These are phyloP conservation scores for Cryphonectria parasitica DNA, from an alignment of 2,329 filamentous ascomycete genomes.

Conservation along the genomic window DNA sequence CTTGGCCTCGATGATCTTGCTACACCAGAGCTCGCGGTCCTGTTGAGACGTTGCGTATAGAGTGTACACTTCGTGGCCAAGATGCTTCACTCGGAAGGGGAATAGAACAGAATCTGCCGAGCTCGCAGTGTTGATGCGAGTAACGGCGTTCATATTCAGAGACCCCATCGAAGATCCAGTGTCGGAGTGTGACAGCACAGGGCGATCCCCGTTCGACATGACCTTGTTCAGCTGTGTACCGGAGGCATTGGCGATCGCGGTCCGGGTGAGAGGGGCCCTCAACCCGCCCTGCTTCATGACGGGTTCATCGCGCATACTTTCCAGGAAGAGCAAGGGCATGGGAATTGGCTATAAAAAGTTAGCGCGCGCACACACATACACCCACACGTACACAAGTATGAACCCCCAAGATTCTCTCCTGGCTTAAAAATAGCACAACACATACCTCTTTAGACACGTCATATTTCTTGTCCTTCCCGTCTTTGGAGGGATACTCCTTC, in stretches of 20 bases:
- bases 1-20: conserved; percentile 93
- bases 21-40: conserved; percentile 85
- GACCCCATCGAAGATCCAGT: conserved; percentile 70
- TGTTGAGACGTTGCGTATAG: conserved; percentile 80
- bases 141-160: conserved; percentile 38
- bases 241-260: conserved; percentile 60
- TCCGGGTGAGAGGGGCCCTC: conserved; percentile 61
- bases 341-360: conserved; percentile 71
- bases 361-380: conserved; percentile 30
- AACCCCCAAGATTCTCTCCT: too few species aligned
- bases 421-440: not conserved
- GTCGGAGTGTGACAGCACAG: conserved; percentile 67
- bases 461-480: conserved; percentile 77
- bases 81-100: conserved; percentile 93
- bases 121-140: conserved; percentile 46
- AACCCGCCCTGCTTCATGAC: conserved; percentile 83
- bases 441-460: conserved; percentile 86
- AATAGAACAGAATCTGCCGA: conserved; percentile 82
- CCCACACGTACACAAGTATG: not conserved
- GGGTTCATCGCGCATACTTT: conserved; percentile 89
- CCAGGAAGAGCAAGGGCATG: conserved; percentile 92
- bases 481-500: conserved; percentile 74
- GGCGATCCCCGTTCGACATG: conserved; percentile 55
- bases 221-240: conserved; percentile 63
- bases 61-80: conserved; percentile 91